A percentile compares a stretch with the other conserved stretches of the same genome.
Evolutionary conservation across 2,329 filamentous ascomycete species (phyloP).

Genomic region (Diaporthe eres): DNA sequence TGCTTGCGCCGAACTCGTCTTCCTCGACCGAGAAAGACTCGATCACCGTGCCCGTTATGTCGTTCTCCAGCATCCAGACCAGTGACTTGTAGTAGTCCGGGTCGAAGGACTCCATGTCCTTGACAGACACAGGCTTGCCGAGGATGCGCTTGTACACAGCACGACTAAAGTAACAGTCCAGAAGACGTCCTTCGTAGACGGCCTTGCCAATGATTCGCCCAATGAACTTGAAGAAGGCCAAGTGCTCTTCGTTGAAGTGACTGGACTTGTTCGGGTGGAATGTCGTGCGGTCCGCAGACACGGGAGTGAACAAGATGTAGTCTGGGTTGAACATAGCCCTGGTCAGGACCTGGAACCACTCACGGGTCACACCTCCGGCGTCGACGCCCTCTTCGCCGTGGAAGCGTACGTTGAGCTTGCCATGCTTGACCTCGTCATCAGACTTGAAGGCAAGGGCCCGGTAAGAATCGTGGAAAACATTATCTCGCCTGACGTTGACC

Average conservation of each 20-base stretch:
- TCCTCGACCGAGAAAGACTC: constrained; percentile 96
- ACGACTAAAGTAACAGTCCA: constrained; percentile 98
- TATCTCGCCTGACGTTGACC: constrained; percentile 89
- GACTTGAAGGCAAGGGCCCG: constrained; percentile 98
- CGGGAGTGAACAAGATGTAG: constrained; percentile 95
- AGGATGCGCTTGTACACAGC: constrained; percentile 99
- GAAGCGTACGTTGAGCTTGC: constrained; percentile 98
- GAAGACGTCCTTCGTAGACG: constrained; percentile 92
- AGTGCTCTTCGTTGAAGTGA: constrained; percentile 93
- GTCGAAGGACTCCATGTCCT: constrained; percentile 99
- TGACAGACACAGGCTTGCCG: constrained; percentile 94
- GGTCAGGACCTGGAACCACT: constrained; percentile 99
- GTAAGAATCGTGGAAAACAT: constrained; percentile 98
- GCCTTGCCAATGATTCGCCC: constrained; percentile 98
- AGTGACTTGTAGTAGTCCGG: constrained; percentile 99
- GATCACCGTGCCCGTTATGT: constrained; percentile 97
- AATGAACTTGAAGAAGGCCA: constrained; percentile 99
- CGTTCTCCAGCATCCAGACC: constrained; percentile 98
- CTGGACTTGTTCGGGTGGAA: constrained; percentile 98
- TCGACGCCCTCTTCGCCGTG: constrained; percentile 98
- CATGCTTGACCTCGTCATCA: constrained; percentile 98
- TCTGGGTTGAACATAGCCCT: constrained; percentile 99
- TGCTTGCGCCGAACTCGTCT: constrained; percentile 92
- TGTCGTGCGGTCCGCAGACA: constrained; percentile 96
- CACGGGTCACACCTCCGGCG: constrained; percentile 95